A percentile compares a stretch with the other conserved stretches of the same genome.
Conservation (phyloP, 129 eudicot genomes). For the Tagetes erecta region DNA sequence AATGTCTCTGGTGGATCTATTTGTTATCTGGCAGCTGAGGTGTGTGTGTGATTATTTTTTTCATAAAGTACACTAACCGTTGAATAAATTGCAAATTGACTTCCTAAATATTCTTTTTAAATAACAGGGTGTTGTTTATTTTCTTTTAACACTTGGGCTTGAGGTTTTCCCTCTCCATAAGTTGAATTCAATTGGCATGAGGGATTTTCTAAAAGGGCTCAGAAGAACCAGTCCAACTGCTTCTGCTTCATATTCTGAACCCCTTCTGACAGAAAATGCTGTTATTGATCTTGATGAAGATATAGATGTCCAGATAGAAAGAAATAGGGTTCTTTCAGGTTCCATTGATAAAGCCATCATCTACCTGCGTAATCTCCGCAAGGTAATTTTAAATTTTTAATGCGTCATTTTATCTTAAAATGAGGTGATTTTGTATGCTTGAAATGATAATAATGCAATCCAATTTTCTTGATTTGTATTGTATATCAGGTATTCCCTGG, state of each 20-base stretch:
- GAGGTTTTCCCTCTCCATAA: constrained; percentile 66
- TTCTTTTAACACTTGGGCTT: constrained; percentile 74
- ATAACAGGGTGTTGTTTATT: constrained; percentile 69
- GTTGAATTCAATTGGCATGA: constrained; percentile 32
- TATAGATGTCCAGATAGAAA: constrained; percentile 79
- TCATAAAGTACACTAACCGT: background rate
- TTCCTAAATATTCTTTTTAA: constrained; percentile 13
- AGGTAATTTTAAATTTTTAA: constrained; percentile 46
- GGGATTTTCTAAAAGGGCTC: constrained; percentile 44
- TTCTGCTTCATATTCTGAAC: constrained; percentile 53
- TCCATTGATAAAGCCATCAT: constrained; percentile 74
- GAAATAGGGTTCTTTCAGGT: constrained; percentile 83
- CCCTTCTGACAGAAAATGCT: constrained; percentile 63
- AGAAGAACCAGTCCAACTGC: constrained; percentile 27
- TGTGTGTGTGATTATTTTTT: constrained; percentile 34
- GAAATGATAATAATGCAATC: background rate
- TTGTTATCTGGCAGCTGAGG: constrained; percentile 92
- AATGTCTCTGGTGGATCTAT: constrained; percentile 90
- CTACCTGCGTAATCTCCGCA: constrained; percentile 78
- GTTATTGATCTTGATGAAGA: constrained; percentile 65
- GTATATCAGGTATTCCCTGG: constrained; percentile 80
- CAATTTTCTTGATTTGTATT: constrained; percentile 17
- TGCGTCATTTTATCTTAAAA: background rate
- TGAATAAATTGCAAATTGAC: constrained; percentile 13
- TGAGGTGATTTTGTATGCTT: constrained; percentile 15